Base-by-base conservation (phyloP, 768 basidiomycete genomes). In the Cystobasidium onofrii region DNA sequence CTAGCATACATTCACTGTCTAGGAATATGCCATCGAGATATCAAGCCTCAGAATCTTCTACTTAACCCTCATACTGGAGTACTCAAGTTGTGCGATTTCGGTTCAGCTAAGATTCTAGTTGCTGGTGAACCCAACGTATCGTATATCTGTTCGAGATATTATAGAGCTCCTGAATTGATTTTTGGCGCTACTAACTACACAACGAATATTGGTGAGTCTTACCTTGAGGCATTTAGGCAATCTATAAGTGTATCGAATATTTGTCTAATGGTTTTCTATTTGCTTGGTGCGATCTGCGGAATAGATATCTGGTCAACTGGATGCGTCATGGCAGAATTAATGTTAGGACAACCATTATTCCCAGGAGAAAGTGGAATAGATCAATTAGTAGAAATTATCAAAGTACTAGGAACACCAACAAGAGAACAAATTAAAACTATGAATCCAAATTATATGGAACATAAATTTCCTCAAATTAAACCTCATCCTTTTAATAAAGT, bases 371-470 rank as follows among this genome's bases (percentile, higher is more conserved):
- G 80, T 29, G 79, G 78, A 72, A 99, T 99, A 80, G 96, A 99
- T 83, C 96, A 99, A 84, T 82, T 99, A 79, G 96, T 99, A 73
- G 96, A 99, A 84, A 99, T 99, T 78, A 99, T 99, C 88, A 99
- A 99, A 82, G 93, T 99, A 54, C 87, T 99, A 67, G 96, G 96
- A 18, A 99, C 96, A 25, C 96, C 96, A 1, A 94, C 96, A 74
- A 85, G 95, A 77, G 96, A 98, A 81, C 96, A 99, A 83, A 99
- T 99, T 87, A 98, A 99, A 88, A 98, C 96, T 78, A 99, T 99
- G 96, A 99, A 99, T 83, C 96, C 96, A 70, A 99, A 99, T 84
- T 99, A 99, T 83, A 98, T 98, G 96, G 96, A 99, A 81, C 96
- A 99, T 87, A 97, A 98, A 83, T 99, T 99, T 85, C 96, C 96